Percentiles rank a stretch among this genome's conserved stretches.
Conservation (phyloP, 345 rosid genomes). For the Limnanthes douglasii region DNA sequence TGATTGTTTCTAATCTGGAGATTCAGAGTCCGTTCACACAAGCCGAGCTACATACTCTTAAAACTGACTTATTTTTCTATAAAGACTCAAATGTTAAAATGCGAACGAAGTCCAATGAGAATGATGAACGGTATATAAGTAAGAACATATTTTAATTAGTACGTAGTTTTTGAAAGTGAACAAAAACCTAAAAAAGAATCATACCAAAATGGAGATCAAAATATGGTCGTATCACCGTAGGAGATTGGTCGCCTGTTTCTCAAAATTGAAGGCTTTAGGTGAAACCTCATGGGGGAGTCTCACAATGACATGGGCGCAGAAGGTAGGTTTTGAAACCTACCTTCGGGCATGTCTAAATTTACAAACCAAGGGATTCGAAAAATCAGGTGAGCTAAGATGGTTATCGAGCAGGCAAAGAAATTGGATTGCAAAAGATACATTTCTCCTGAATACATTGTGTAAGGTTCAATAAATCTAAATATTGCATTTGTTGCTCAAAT, state of each 20-base stretch:
- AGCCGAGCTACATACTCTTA: conserved; percentile 72
- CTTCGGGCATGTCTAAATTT: conserved; percentile 51
- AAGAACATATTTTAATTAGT: background rate
- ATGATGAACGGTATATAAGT: no score
- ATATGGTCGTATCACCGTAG: conserved; percentile 28
- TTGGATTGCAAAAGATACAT: conserved; percentile 57
- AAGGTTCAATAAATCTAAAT: conserved; percentile 78
- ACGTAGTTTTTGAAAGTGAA: background rate
- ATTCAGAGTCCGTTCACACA: conserved; percentile 89
- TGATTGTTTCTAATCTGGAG: conserved; percentile 76
- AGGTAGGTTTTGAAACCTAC: conserved; percentile 55
- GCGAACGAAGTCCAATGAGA: conserved; percentile 69
- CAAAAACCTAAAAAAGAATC: no score
- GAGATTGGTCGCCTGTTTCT: conserved; percentile 41
- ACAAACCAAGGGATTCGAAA: conserved; percentile 30
- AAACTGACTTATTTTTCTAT: no score
- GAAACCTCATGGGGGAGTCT: conserved; percentile 32
- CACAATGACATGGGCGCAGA: conserved; percentile 23
- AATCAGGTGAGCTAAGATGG: conserved; percentile 33
- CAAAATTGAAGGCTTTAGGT: conserved; percentile 37
- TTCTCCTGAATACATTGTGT: conserved; percentile 62
- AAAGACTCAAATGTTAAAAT: no score
- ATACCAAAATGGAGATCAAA: conserved; percentile 21
- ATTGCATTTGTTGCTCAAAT: conserved; percentile 79
- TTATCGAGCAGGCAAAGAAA: conserved; percentile 71